Conservation (phyloP, 768 basidiomycete genomes). For the Pleurotus platypus region DNA sequence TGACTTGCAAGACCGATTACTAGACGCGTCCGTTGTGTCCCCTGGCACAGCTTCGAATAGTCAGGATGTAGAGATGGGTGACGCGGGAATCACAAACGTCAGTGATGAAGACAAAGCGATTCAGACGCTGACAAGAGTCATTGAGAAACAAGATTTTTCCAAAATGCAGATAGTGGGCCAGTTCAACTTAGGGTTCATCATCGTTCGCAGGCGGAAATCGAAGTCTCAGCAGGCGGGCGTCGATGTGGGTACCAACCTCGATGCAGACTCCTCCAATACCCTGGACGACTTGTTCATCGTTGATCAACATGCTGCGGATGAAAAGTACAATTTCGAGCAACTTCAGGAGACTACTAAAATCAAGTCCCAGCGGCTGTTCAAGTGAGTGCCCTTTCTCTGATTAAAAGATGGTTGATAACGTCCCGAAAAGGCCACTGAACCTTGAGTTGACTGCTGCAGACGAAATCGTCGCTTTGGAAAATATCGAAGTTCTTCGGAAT, state of each 20-base stretch:
- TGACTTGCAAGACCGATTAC: conserved; percentile 5
- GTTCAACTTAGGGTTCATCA: conserved; percentile 95
- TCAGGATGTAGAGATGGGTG: conserved; percentile 11
- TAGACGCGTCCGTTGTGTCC: not conserved
- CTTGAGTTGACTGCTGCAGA: conserved; percentile 88
- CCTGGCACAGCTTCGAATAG: not conserved
- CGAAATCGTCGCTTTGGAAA: conserved; percentile 84
- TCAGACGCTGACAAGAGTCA: conserved; percentile 75
- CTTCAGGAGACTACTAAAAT: conserved; percentile 89
- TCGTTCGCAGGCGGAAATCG: conserved; percentile 58
- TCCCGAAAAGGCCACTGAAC: conserved; percentile 58
- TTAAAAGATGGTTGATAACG: conserved; percentile 6
- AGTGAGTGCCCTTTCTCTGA: conserved; percentile 40
- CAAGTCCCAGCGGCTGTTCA: conserved; percentile 78
- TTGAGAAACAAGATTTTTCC: conserved; percentile 82
- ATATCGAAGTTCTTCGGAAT: conserved; percentile 71
- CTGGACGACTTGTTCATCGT: conserved; percentile 94
- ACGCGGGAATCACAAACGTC: conserved; percentile 37
- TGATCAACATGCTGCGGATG: conserved; percentile 96
- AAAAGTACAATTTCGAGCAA: conserved; percentile 98
- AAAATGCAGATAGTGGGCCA: conserved; percentile 87
- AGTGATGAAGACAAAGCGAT: conserved; percentile 54
- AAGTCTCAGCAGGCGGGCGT: not conserved
- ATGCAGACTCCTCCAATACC: conserved; percentile 11
- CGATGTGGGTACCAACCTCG: not conserved